These are phyloP conservation scores for Xylaria intraflava DNA, from an alignment of 495 filamentous ascomycete species.

Conservation along the genomic window DNA sequence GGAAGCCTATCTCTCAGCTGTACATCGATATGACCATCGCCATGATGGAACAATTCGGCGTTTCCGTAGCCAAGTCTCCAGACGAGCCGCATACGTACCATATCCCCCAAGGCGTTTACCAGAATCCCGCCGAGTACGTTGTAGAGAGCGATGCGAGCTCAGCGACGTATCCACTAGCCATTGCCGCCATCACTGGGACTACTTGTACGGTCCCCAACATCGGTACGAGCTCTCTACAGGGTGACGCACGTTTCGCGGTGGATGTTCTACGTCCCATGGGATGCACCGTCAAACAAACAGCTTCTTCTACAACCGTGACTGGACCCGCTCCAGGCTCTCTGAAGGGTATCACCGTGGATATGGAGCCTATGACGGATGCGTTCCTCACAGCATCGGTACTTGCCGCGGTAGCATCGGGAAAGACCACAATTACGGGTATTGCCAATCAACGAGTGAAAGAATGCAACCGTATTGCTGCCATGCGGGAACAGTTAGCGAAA, in stretches of 20 bases:
- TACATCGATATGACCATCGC: constrained; percentile 99
- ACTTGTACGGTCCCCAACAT: constrained; percentile 96
- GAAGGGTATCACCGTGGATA: constrained; percentile 71
- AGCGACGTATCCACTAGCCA: constrained; percentile 91
- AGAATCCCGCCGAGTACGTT: constrained; percentile 78
- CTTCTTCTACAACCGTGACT: constrained; percentile 82
- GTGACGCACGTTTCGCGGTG: constrained; percentile 90
- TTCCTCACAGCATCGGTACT: constrained; percentile 93
- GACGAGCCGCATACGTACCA: constrained; percentile 84
- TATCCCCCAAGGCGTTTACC: constrained; percentile 80
- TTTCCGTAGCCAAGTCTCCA: constrained; percentile 55
- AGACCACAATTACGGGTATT: constrained; percentile 85
- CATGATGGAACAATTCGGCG: constrained; percentile 95
- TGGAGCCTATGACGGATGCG: constrained; percentile 99
- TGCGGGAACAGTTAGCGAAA: constrained; percentile 94
- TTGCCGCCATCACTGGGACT: constrained; percentile 90
- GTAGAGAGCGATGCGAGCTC: constrained; percentile 97
- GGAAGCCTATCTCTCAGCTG: constrained; percentile 90
- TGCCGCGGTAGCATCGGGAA: constrained; percentile 80
- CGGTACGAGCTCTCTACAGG: constrained; percentile 83
- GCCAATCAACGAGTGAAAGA: constrained; percentile 99
- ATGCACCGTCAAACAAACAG: constrained; percentile 79
- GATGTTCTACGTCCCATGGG: constrained; percentile 92
- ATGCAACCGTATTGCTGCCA: constrained; percentile 92
- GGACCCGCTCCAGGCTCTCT: constrained; percentile 71